Evolutionary conservation across 2,329 filamentous ascomycete genomes (phyloP), one percentile per base, ranked within the genome.

Genomic region (Aspergillus eucalypticola): DNA sequence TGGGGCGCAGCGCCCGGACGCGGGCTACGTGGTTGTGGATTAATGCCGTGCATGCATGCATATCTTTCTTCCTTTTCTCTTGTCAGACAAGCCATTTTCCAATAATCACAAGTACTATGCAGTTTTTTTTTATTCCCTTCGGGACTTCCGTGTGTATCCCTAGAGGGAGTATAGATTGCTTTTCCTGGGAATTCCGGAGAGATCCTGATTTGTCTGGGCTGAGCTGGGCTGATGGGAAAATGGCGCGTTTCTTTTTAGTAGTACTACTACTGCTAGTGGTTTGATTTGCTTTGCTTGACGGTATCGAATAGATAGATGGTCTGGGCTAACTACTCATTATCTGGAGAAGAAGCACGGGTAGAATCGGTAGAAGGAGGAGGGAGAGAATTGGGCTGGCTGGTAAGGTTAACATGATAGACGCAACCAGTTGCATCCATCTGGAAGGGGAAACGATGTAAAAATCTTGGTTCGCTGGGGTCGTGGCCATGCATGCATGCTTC

Each of bases 41-140:
- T 15, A 44, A 55, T 55, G 53, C 56, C 58, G 59, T 56, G 59
- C 54, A 60, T 64, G 59, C 59, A 55, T 54, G 54, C 55, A 58
- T 53, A 44, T 50, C 46, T 50, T 50, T 35, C 29, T 35, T 35
- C 13, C 32, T 35, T 13, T 5, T 35, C 11, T 35, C 32, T 35
- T 50, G 46, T 50, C 46, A 32, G 15, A 25, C 44, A 23, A n/a
- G 19, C 21, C 23, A 25, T 27, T 27, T 27, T 17, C 23, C 23
- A 32, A 32, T 8, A 49, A n/a, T 10, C 27, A 10, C 3, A 49
- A 29, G 46, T 50, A 50, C 46, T 3, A 50, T 50, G 46, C 46
- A 17, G 32, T 15, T 13, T 13, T 32, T 1, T 27, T 27, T 8
- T 7, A 6, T 27, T 27, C 25, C 25, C 23, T 44, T 50, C 46